Percentiles rank a stretch among this genome's conserved stretches.
phyloP scores from a whole-genome alignment of 495 filamentous ascomycete genomes.

The Penicillium bialowiezense region DNA sequence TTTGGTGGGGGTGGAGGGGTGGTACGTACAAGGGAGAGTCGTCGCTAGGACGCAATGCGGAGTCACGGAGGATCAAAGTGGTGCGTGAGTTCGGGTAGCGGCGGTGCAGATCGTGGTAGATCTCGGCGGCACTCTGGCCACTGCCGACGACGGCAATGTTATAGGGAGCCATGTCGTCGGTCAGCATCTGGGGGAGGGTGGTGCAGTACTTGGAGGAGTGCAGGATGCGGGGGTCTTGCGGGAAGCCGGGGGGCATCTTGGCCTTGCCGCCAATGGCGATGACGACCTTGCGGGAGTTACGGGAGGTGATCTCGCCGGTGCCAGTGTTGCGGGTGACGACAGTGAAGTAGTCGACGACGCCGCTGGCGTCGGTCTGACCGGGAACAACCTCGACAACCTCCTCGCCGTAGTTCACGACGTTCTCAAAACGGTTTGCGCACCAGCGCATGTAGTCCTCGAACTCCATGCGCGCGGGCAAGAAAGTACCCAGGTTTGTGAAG shows the following conservation, averaged over 20 bases:
- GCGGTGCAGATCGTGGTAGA: constrained; percentile 84
- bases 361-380: constrained; percentile 29
- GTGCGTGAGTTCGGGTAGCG: constrained; percentile 79
- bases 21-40: constrained; percentile 88
- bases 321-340: constrained; percentile 52
- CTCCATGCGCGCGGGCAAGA: constrained; percentile 80
- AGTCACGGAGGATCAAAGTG: constrained; percentile 69
- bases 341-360: constrained; percentile 51
- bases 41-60: constrained; percentile 84
- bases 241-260: constrained; percentile 67
- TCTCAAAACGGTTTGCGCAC: constrained; percentile 79
- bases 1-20: neutral
- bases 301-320: constrained; percentile 49
- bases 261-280: constrained; percentile 82
- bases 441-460: constrained; percentile 95
- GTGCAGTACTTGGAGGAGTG: constrained; percentile 89
- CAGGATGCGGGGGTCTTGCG: constrained; percentile 64
- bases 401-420: constrained; percentile 73
- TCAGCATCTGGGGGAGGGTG: constrained; percentile 56
- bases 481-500: constrained; percentile 88
- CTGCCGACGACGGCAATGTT: constrained; percentile 81
- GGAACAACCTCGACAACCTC: constrained; percentile 62
- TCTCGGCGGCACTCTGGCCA: constrained; percentile 92
- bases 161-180: constrained; percentile 54
- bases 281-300: constrained; percentile 75